Percentiles rank a stretch among this genome's conserved stretches.
Conservation (phyloP, 2,329 filamentous ascomycete genomes). For the Blumeria hordei region DNA sequence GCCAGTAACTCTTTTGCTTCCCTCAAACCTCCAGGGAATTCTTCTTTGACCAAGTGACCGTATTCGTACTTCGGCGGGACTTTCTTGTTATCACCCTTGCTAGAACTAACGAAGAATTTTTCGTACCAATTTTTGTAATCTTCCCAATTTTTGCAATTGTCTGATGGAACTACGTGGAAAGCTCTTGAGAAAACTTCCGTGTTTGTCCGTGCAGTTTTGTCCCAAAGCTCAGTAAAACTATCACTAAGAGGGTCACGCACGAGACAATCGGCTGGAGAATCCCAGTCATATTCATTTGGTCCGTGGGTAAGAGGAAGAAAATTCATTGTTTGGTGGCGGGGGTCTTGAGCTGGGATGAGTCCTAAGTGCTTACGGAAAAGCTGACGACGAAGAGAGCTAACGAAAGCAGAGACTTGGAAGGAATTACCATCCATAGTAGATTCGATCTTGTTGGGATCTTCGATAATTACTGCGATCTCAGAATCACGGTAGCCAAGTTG, state of each 20-base stretch:
- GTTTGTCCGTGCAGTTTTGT: slow-evolving; percentile 45
- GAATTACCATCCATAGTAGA: slow-evolving; percentile 49
- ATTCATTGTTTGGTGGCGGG: slow-evolving; percentile 44
- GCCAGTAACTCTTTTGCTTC: slow-evolving; percentile 48
- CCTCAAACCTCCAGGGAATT: slow-evolving; percentile 49
- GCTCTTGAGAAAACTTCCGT: slow-evolving; percentile 59
- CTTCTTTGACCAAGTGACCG: slow-evolving; percentile 65
- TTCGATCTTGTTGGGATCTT: slow-evolving; percentile 47
- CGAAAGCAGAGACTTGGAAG: slow-evolving; percentile 51
- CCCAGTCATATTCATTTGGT: slow-evolving; percentile 52
- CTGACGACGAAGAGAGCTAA: slow-evolving; percentile 56
- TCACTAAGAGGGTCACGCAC: slow-evolving; percentile 52
- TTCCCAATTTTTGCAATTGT: slow-evolving; percentile 44
- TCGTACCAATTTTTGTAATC: slow-evolving; percentile 51
- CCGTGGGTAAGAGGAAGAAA: slow-evolving; percentile 48
- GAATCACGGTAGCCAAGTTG: slow-evolving; percentile 69
- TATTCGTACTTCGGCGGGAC: slow-evolving; percentile 43
- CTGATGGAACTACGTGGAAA: slow-evolving; percentile 57
- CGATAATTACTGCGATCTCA: slow-evolving; percentile 74
- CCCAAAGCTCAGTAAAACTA: slow-evolving; percentile 50
- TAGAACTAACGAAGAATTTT: slow-evolving; percentile 35
- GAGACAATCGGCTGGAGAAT: slow-evolving; percentile 36
- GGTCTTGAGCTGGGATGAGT: slow-evolving; percentile 48
- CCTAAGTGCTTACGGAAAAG: slow-evolving; percentile 86
- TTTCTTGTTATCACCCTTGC: slow-evolving; percentile 19